Conservation (phyloP, 176 grass and related monocot genomes). For the Thalia dealbata region DNA sequence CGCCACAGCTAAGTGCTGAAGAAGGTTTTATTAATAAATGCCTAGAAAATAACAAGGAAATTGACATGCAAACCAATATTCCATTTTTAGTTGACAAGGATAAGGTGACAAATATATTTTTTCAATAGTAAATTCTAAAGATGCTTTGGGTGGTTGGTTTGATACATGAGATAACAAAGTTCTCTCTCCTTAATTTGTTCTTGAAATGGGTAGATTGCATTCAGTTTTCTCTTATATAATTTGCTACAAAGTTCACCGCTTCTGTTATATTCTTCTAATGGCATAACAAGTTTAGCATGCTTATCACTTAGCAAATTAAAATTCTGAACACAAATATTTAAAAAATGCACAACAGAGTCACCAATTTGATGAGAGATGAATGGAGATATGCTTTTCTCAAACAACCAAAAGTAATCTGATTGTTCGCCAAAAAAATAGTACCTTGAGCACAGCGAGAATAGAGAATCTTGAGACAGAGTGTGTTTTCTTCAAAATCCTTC, state of each 20-base stretch:
- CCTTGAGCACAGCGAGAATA: constrained; percentile 19
- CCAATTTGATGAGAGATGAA: not conserved
- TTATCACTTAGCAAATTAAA: not conserved
- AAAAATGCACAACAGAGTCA: not conserved
- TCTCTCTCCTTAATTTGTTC: too few species aligned
- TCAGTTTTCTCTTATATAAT: not conserved
- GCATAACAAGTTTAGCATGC: not conserved
- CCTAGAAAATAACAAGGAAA: not conserved
- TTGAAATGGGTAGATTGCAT: too few species aligned
- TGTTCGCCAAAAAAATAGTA: constrained; percentile 19
- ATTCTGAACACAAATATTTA: not conserved
- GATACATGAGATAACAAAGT: not conserved
- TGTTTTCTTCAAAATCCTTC: constrained; percentile 11
- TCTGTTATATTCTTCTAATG: not conserved
- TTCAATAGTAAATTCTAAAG: not conserved
- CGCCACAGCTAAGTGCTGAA: too few species aligned
- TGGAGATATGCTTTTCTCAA: not conserved
- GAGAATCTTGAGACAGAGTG: constrained; percentile 4
- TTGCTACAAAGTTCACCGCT: not conserved
- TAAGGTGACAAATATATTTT: not conserved
- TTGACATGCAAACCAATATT: not conserved
- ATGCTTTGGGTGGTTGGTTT: not conserved
- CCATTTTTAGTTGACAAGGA: not conserved
- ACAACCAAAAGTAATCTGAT: not conserved
- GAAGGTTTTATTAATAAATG: not conserved